phyloP scores from a whole-genome alignment of 179 eudicot genomes.

The Nepenthes alata region DNA sequence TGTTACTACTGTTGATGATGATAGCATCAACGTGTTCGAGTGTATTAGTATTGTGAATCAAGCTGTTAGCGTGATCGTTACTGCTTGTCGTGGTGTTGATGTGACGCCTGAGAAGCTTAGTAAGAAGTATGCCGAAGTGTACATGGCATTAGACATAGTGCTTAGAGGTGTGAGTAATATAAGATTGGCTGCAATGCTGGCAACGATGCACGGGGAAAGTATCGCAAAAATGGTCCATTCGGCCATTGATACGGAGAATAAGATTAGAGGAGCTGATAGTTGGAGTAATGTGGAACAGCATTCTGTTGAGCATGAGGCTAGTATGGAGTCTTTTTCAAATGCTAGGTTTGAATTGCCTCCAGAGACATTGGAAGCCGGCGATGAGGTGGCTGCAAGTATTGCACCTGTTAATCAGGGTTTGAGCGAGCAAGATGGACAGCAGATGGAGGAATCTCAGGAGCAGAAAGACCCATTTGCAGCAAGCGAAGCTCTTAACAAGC shows the following conservation, averaged over 20 bases:
- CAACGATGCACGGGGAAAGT: conserved; percentile 69
- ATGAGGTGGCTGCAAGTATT: conserved; percentile 59
- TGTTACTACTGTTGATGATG: conserved; percentile 62
- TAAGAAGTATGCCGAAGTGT: conserved; percentile 75
- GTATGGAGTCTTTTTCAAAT: conserved; percentile 48
- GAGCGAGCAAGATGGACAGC: conserved; percentile 37
- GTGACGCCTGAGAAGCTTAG: conserved; percentile 82
- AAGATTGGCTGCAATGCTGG: conserved; percentile 81
- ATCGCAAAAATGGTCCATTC: conserved; percentile 93
- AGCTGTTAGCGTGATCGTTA: conserved; percentile 72
- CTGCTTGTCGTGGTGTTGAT: conserved; percentile 92
- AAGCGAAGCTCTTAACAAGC: conserved; percentile 56
- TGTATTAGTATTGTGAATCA: conserved; percentile 80
- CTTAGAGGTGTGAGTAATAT: conserved; percentile 78
- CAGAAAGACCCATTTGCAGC: conserved; percentile 89
- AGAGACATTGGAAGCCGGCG: conserved; percentile 70
- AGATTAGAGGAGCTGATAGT: conserved; percentile 76
- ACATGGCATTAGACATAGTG: conserved; percentile 89
- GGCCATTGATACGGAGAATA: conserved; percentile 55
- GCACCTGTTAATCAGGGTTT: conserved; percentile 26
- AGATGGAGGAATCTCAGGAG: conserved; percentile 34
- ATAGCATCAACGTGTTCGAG: conserved; percentile 54
- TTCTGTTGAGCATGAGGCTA: conserved; percentile 54
- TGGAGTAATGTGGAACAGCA: conserved; percentile 48
- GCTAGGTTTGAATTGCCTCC: conserved; percentile 60